A percentile compares a stretch with the other conserved stretches of the same genome.
Evolutionary conservation across 1,284 basidiomycete species (phyloP).

Genomic region (Malassezia restricta): DNA sequence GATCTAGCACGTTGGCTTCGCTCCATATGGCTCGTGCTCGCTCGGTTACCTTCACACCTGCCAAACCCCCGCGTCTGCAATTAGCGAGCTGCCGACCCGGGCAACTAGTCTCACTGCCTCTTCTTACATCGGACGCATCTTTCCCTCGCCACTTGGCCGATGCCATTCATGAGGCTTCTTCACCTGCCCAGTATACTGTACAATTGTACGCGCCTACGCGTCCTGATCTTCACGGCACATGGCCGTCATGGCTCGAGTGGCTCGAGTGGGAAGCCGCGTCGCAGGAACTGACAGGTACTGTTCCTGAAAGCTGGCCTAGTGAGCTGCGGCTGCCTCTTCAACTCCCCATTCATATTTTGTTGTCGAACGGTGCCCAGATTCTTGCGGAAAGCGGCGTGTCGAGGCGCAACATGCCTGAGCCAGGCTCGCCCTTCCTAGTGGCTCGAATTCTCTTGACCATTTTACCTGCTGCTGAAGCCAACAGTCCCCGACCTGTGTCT

Average conservation of each 20-base stretch:
- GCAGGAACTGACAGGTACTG: constrained; percentile 33
- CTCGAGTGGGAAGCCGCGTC: constrained; percentile 26
- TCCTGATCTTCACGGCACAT: constrained; percentile 28
- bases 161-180: neutral
- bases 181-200: constrained; percentile 18
- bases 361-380: neutral
- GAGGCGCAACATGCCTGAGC: neutral
- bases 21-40: constrained; percentile 11
- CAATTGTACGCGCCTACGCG: constrained; percentile 30
- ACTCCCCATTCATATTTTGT: constrained; percentile 13
- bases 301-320: constrained; percentile 21
- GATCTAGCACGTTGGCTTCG: constrained; percentile 9
- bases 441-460: constrained; percentile 14
- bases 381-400: neutral
- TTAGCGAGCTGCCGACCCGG: constrained; percentile 10
- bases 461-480: neutral
- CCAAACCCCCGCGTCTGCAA: constrained; percentile 15
- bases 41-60: constrained; percentile 3
- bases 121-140: constrained; percentile 5
- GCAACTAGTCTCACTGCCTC: constrained; percentile 4
- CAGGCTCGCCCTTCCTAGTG: neutral
- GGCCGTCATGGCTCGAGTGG: constrained; percentile 39
- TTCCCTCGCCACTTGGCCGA: constrained; percentile 4
- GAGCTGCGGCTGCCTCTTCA: constrained; percentile 13
- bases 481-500: neutral